phyloP scores from a whole-genome alignment of 257 asterid genomes.

The Asclepias syriaca region DNA sequence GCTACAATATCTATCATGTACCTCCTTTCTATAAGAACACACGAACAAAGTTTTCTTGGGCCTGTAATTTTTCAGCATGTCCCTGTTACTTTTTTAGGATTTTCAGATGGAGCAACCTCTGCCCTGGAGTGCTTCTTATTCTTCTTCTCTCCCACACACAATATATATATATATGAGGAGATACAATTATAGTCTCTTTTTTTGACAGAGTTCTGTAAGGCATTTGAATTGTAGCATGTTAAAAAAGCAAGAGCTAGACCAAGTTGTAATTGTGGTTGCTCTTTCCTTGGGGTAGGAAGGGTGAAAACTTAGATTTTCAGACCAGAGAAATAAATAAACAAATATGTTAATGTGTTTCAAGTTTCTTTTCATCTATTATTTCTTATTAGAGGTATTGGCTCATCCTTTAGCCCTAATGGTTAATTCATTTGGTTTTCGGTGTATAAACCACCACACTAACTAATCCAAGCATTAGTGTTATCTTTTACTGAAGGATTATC shows the following conservation, averaged over 20 bases:
- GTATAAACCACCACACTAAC: not conserved
- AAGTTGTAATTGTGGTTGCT: not conserved
- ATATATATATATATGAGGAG: not conserved
- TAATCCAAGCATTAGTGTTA: not conserved
- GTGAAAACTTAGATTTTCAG: not conserved
- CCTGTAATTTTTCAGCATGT: not conserved
- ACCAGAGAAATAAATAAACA: not conserved
- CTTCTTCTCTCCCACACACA: too few relatives aligned
- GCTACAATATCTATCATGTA: not conserved
- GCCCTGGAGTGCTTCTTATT: not conserved
- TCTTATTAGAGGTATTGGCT: not conserved
- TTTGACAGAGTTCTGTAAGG: too few relatives aligned
- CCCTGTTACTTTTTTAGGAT: not conserved
- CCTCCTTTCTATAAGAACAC: not conserved
- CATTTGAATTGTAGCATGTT: not conserved
- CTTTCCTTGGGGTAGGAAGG: not conserved
- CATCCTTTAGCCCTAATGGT: not conserved
- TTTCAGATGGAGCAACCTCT: not conserved
- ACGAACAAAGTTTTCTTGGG: not conserved
- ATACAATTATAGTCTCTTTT: not conserved
- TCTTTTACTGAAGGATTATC: not conserved
- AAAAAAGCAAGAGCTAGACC: not conserved
- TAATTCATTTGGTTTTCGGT: conserved; percentile 3
- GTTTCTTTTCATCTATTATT: not conserved
- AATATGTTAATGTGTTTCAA: not conserved